A percentile compares a stretch with the other conserved stretches of the same genome.
Conservation (phyloP, 2,329 filamentous ascomycete species). For the Neonectria punicea region DNA sequence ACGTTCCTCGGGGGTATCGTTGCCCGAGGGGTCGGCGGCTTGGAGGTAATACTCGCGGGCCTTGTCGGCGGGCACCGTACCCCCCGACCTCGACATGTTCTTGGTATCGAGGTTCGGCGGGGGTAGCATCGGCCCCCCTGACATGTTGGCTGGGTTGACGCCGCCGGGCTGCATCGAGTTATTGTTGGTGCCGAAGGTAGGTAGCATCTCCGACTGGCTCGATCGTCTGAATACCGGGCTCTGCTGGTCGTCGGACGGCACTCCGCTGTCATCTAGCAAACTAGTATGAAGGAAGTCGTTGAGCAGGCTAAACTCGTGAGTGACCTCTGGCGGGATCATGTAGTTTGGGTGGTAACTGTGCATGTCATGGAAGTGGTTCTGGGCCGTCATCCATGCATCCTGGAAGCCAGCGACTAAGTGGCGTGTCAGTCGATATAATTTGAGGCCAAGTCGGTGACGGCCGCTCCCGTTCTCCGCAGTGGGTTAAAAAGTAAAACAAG, state of each 20-base stretch:
- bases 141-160: slow-evolving; percentile 37
- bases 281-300: slow-evolving; percentile 97
- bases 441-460: slow-evolving; percentile 34
- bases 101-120: slow-evolving; percentile 58
- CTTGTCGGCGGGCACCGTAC: slow-evolving; percentile 73
- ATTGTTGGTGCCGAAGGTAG: slow-evolving; percentile 58
- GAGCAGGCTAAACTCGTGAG: slow-evolving; percentile 94
- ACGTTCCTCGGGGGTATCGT: slow-evolving; percentile 86
- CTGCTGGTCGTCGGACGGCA: slow-evolving; percentile 74
- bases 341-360: slow-evolving; percentile 93
- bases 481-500: slow-evolving; percentile 39
- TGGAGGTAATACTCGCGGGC: slow-evolving; percentile 96
- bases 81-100: slow-evolving; percentile 69
- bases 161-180: slow-evolving; percentile 39
- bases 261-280: slow-evolving; percentile 83
- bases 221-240: slow-evolving; percentile 55
- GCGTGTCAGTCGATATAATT: slow-evolving; percentile 42
- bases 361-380: slow-evolving; percentile 87
- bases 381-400: slow-evolving; percentile 82
- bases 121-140: slow-evolving; percentile 58
- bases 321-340: slow-evolving; percentile 92
- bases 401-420: slow-evolving; percentile 78
- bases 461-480: slow-evolving; percentile 40
- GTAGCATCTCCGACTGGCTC: slow-evolving; percentile 59
- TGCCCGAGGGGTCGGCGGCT: slow-evolving; percentile 91